A percentile compares a stretch with the other conserved stretches of the same genome.
These are phyloP conservation scores for Cryptosporidium sp. DNA, from an alignment of 169 alveolate species.

Conservation along the genomic window DNA sequence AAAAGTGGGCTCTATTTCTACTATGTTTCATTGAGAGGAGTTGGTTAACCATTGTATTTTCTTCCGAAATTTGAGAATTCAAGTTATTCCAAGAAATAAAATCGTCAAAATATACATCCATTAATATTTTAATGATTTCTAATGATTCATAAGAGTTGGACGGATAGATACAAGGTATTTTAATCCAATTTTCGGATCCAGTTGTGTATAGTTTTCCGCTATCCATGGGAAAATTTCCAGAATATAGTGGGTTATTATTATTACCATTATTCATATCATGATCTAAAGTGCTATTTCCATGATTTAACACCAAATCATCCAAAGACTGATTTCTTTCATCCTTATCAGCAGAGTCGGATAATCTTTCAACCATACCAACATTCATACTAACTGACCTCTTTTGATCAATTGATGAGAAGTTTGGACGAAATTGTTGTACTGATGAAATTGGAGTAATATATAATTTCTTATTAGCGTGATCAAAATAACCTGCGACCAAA, in stretches of 20 bases:
- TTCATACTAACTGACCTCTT: constrained; percentile 1
- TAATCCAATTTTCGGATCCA: constrained; percentile 70
- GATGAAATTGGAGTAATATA: constrained; percentile 68
- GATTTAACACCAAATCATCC: constrained; percentile 45
- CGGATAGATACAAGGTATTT: constrained; percentile 63
- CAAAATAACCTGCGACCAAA: constrained; percentile 55
- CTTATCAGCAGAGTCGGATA: constrained; percentile 21
- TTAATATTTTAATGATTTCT: constrained; percentile 22
- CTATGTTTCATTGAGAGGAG: constrained; percentile 16
- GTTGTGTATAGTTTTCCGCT: constrained; percentile 36
- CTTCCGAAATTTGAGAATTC: constrained; percentile 24
- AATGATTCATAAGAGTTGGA: constrained; percentile 44
- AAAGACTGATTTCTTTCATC: constrained; percentile 50
- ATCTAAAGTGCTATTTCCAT: constrained; percentile 21
- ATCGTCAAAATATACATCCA: constrained; percentile 57
- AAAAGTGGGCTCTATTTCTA: constrained; percentile 43
- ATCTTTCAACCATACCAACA: constrained; percentile 65
- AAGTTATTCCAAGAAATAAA: constrained; percentile 49
- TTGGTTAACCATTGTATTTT: constrained; percentile 23
- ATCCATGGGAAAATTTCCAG: constrained; percentile 11
- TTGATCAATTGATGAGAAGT: constrained; percentile 46
- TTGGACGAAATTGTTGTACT: constrained; percentile 71
- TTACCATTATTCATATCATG: not conserved
- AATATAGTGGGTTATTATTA: constrained; percentile 9
- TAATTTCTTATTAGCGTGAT: constrained; percentile 56